Percentiles rank a stretch among this genome's conserved stretches.
These are phyloP conservation scores for Sambucus nigra DNA, from an alignment of 129 eudicot species.

Conservation along the genomic window DNA sequence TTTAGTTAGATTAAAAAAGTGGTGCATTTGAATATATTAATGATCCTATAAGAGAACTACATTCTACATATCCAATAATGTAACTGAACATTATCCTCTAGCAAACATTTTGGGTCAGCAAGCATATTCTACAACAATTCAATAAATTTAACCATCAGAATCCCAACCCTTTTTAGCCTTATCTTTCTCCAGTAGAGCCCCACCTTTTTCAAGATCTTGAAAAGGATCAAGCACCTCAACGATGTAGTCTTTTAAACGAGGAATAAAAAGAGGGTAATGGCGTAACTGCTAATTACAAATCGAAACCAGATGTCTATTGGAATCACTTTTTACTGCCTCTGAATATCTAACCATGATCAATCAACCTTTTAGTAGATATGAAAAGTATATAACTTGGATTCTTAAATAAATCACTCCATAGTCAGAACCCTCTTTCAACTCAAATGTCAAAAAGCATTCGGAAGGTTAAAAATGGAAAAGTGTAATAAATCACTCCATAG, in stretches of 20 bases:
- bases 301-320: background rate
- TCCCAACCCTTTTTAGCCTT: background rate
- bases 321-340: background rate
- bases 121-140: background rate
- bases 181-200: background rate
- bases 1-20: background rate
- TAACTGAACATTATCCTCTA: background rate
- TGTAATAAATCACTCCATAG: slow-evolving; percentile 66
- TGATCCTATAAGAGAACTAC: background rate
- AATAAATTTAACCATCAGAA: background rate
- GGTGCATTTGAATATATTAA: background rate
- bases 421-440: too few species aligned
- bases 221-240: background rate
- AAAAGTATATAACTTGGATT: background rate
- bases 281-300: background rate
- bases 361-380: background rate
- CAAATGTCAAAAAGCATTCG: background rate
- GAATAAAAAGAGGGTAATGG: background rate
- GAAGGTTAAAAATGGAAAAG: background rate
- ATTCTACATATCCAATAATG: background rate
- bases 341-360: background rate
- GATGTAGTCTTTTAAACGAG: background rate
- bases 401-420: background rate
- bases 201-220: background rate
- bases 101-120: background rate